Base-by-base conservation (phyloP, 2,329 filamentous ascomycete genomes). In the Cadophora sp. region DNA sequence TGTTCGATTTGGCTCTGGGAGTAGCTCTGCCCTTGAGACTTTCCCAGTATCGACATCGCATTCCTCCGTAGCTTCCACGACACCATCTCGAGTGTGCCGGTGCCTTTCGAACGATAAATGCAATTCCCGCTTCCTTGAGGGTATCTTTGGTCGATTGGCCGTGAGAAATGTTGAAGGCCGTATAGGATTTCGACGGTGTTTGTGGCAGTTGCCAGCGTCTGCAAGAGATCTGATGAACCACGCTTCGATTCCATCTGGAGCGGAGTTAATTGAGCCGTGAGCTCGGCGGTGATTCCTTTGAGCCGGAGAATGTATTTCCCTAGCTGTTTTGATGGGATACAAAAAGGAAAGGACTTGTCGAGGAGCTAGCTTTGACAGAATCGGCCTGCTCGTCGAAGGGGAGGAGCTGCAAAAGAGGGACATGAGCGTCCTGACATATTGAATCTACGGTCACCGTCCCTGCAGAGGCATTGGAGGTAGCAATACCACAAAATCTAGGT, bases 381-480 rank as follows among this genome's bases (percentile, higher is more conserved):
- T 77, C 78, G 81, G 81, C 80, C 81, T 80, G 79, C 80, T 77
- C 73, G 73, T 76, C 73, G 76, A 82, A 83, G 83, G 82, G 78
- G 84, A 81, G 79, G 84, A 82, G 80, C 81, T 81, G 81, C 83
- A 83, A 81, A 85, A 79, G 81, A 84, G 81, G 86, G 85, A 87
- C 88, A 91, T 90, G 86, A 86, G 85, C 84, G 77, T 81, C 79
- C 81, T 82, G 80, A 84, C 88, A 90, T 90, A 74, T 82, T 88
- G 86, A 81, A 80, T 51, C 69, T 48, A 43, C 70, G 67, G 59
- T 73, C 69, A 75, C 73, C 69, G 69, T 71, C 61, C 66, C 60
- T 69, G 66, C 61, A 69, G 48, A 69, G 26, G 51, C 74, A 76
- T 75, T 74, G 62, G 53, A 73, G 69, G 50, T 69, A 51, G 24